Base-by-base conservation (phyloP, 805 yeast species). In the Candida ortonii region DNA sequence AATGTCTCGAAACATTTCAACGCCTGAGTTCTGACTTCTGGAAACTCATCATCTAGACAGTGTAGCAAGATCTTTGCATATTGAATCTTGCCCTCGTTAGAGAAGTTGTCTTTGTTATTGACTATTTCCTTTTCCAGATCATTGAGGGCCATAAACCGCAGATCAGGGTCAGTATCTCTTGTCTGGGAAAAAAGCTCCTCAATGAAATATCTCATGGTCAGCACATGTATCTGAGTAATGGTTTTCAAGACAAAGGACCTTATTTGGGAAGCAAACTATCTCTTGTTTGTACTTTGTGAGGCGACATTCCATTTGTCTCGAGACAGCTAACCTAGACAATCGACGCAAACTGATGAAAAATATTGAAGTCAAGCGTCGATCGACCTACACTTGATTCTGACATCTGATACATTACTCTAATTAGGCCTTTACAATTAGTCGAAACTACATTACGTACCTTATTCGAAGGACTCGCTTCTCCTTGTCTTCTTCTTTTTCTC, bases 131-230 rank as follows among this genome's bases (percentile, higher is more conserved):
- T 72, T 47, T 71, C 75, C 48, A 84, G 67, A 51, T 86, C 95
- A 47, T 74, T 82, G 36, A 86, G 63, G 2, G 89, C 94, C 95
- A 86, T 86, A 61, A 78, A 86, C 54, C 95, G 65, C 46, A 83
- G 63, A 53, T 86, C 95, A 3, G 93, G 83, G 49, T 86, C 95
- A 3, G 79, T 80, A 45, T 80, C 84, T 25, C 64, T 64, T 10
- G 79, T 73, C 44, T 68, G 67, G 24, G 69, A 71, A 36, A 62
- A 50, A 16, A 61, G 43, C 27, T 52, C 57, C 14, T 45, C 41
- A 7, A 58, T 41, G 16, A 52, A 49, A 33, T 52, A 53, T 30
- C 51, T 46, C 58, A 50, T 54, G 29, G 4, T 29, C n/a, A n/a
- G n/a, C n/a, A n/a, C n/a, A n/a, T n/a, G n/a, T n/a, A n/a, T n/a